A percentile compares a stretch with the other conserved stretches of the same genome.
phyloP scores from a whole-genome alignment of 2,329 filamentous ascomycete genomes.

The Cryphonectria radicalis region DNA sequence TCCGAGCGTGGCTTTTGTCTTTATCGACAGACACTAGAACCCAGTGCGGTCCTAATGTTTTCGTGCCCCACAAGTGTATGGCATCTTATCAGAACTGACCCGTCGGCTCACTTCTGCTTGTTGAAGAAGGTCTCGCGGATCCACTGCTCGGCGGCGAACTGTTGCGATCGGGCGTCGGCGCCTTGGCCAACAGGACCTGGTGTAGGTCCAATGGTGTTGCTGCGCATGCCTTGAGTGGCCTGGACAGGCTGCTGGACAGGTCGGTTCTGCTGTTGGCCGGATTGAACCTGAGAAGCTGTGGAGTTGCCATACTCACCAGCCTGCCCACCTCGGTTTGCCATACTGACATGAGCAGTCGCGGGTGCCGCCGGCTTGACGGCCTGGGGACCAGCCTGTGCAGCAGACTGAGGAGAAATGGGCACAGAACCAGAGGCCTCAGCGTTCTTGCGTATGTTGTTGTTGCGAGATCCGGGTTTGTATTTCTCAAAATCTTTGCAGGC shows the following conservation, averaged over 20 bases:
- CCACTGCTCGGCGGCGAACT: background rate
- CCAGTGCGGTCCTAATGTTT: too few species aligned
- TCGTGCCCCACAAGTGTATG: background rate
- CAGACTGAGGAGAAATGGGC: background rate
- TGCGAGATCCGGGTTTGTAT: background rate
- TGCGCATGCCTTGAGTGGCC: background rate
- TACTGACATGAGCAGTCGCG: background rate
- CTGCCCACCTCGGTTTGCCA: background rate
- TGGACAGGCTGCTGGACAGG: background rate
- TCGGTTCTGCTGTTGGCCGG: background rate
- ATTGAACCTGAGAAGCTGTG: background rate
- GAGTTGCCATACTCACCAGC: background rate
- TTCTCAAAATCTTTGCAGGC: background rate
- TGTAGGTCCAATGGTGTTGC: background rate
- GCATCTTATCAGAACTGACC: background rate
- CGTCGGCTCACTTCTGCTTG: background rate
- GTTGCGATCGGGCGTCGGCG: background rate
- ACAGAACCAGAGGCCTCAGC: background rate
- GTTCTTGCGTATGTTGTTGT: too few species aligned
- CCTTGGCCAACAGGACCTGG: background rate
- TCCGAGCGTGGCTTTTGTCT: background rate
- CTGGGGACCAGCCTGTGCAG: background rate
- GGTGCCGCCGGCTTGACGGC: background rate
- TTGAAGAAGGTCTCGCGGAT: slow-evolving; percentile 5
- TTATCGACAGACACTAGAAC: background rate